These are phyloP conservation scores for Clavulina sp. DNA, from an alignment of 768 basidiomycete species.

Conservation along the genomic window DNA sequence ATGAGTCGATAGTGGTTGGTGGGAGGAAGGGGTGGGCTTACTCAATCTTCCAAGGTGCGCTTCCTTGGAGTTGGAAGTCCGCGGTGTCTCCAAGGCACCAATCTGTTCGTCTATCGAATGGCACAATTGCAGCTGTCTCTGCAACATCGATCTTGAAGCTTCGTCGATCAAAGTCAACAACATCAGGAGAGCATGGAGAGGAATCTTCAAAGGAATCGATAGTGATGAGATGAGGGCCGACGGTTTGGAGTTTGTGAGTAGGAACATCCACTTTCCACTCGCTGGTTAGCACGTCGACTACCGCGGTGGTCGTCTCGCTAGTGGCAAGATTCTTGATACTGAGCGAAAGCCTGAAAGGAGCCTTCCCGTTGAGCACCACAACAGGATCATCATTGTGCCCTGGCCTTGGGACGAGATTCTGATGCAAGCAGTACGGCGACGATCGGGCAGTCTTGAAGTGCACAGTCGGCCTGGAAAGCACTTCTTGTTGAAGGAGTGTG, in stretches of 20 bases:
- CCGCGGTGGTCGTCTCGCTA: conserved; percentile 42
- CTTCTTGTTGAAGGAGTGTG: conserved; percentile 70
- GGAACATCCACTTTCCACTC: conserved; percentile 57
- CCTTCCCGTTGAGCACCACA: conserved; percentile 59
- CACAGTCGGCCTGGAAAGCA: conserved; percentile 64
- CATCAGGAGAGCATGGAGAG: conserved; percentile 61
- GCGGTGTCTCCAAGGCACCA: conserved; percentile 81
- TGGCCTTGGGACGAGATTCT: conserved; percentile 41
- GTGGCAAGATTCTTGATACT: conserved; percentile 61
- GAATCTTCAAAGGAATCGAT: conserved; percentile 69
- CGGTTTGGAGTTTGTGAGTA: conserved; percentile 51
- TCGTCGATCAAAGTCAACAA: conserved; percentile 39
- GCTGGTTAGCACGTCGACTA: conserved; percentile 29
- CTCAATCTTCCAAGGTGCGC: conserved; percentile 83
- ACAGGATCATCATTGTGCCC: conserved; percentile 34
- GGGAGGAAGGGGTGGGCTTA: conserved; percentile 22
- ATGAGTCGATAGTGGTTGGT: neutral
- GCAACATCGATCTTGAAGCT: conserved; percentile 85
- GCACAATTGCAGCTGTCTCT: conserved; percentile 83
- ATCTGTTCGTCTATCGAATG: conserved; percentile 59
- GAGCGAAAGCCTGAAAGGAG: conserved; percentile 69
- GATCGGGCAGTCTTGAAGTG: conserved; percentile 51
- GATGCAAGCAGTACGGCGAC: conserved; percentile 59
- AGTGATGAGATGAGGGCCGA: conserved; percentile 64
- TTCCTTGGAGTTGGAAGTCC: conserved; percentile 88